These are phyloP conservation scores for Talaromyces sp. DNA, from an alignment of 2,329 filamentous ascomycete species.

Conservation along the genomic window DNA sequence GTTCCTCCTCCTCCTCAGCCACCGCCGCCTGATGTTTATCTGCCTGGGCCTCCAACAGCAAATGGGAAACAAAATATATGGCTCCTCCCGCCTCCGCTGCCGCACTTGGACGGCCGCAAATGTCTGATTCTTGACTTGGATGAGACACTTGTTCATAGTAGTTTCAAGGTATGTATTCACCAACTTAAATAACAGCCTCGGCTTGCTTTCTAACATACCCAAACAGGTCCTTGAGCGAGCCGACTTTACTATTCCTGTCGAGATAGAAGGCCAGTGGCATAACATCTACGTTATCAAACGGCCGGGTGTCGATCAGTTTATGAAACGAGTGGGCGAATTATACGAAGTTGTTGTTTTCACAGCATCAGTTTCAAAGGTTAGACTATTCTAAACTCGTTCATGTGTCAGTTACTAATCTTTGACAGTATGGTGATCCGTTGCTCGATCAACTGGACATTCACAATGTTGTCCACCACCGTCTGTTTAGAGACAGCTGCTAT, in stretches of 20 bases:
- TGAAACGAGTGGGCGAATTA: constrained; percentile 95
- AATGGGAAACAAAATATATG: constrained; percentile 51
- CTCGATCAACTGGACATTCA: constrained; percentile 97
- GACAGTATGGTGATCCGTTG: constrained; percentile 87
- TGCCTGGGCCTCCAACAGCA: constrained; percentile 48
- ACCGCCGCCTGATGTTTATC: constrained; percentile 45
- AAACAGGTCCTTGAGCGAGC: constrained; percentile 88
- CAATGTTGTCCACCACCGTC: constrained; percentile 86
- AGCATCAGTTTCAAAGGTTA: constrained; percentile 92
- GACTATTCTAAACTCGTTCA: constrained; percentile 14
- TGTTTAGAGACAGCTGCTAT: constrained; percentile 98
- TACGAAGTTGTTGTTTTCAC: constrained; percentile 99
- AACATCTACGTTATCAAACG: constrained; percentile 99
- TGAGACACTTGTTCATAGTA: constrained; percentile 95
- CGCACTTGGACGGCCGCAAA: constrained; percentile 79
- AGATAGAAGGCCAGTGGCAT: constrained; percentile 98
- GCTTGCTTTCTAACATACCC: constrained; percentile 12
- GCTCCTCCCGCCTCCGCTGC: constrained; percentile 73
- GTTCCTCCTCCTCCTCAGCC: constrained; percentile 38
- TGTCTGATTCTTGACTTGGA: constrained; percentile 93
- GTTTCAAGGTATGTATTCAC: constrained; percentile 72
- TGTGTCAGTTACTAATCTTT: not conserved
- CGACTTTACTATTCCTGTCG: constrained; percentile 97
- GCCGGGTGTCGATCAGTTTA: constrained; percentile 97
- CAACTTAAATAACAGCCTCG: constrained; percentile 7